Evolutionary conservation across 495 filamentous ascomycete species (phyloP).

Genomic region (Margaritispora aquatica): DNA sequence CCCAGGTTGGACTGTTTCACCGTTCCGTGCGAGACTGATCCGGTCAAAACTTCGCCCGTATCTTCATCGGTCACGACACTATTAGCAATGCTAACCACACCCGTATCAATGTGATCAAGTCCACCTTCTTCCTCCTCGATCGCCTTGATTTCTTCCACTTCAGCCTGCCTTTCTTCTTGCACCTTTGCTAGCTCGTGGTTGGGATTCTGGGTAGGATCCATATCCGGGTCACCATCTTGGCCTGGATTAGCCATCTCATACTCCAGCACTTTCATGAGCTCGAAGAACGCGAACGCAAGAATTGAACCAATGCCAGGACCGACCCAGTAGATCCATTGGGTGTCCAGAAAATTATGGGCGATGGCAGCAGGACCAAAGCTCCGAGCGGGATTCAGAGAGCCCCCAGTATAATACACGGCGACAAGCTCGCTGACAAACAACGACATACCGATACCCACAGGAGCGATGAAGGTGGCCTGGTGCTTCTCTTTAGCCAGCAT

Average conservation of each 20-base stretch:
- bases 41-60: background rate
- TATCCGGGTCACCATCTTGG: constrained; percentile 40
- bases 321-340: constrained; percentile 69
- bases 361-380: constrained; percentile 67
- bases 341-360: constrained; percentile 51
- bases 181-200: constrained; percentile 3
- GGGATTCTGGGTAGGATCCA: constrained; percentile 9
- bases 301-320: constrained; percentile 51
- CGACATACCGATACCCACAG: constrained; percentile 44
- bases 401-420: constrained; percentile 63
- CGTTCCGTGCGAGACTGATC: background rate
- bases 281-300: constrained; percentile 64
- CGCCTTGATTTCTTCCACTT: constrained; percentile 6
- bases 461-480: constrained; percentile 41
- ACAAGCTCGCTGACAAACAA: constrained; percentile 45
- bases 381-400: constrained; percentile 67
- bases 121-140: constrained; percentile 23
- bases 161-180: constrained; percentile 2
- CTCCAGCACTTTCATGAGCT: constrained; percentile 56
- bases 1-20: background rate
- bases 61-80: background rate
- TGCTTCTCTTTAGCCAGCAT: constrained; percentile 53
- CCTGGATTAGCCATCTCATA: constrained; percentile 74
- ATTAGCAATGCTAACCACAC: background rate
- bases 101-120: background rate